Evolutionary conservation across 257 asterid species (phyloP).

Genomic region (Verbena officinalis): DNA sequence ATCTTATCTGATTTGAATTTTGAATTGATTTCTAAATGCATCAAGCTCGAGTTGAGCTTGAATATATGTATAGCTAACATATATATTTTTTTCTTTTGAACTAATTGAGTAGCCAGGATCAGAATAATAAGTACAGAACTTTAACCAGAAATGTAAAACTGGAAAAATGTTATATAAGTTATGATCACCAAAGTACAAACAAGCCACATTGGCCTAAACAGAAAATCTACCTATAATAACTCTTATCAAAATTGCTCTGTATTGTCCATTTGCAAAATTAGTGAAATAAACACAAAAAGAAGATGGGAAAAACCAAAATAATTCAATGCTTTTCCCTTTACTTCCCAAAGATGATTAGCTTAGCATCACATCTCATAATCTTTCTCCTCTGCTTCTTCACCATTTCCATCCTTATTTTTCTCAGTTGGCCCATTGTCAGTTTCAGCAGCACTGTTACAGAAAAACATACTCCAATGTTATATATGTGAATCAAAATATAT

Average conservation of each 20-base stretch:
- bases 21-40: no score
- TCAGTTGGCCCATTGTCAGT: conserved; percentile 19
- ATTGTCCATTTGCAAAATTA: conserved; percentile 13
- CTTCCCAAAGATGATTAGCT: background rate
- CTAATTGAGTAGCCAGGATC: background rate
- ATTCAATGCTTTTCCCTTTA: background rate
- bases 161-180: background rate
- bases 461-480: no score
- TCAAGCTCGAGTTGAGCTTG: no score
- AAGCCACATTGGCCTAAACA: background rate
- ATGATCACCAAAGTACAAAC: conserved; percentile 20
- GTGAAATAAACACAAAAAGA: background rate
- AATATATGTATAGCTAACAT: no score
- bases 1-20: no score
- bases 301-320: background rate
- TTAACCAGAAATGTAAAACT: background rate
- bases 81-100: no score
- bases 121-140: background rate
- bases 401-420: conserved; percentile 23
- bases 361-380: conserved; percentile 24
- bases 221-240: conserved; percentile 13
- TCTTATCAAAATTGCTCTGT: conserved; percentile 37
- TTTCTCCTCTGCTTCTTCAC: conserved; percentile 28
- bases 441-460: conserved; percentile 27
- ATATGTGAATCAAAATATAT: no score